phyloP scores from a whole-genome alignment of 495 filamentous ascomycete species.

The Letharia columbiana region DNA sequence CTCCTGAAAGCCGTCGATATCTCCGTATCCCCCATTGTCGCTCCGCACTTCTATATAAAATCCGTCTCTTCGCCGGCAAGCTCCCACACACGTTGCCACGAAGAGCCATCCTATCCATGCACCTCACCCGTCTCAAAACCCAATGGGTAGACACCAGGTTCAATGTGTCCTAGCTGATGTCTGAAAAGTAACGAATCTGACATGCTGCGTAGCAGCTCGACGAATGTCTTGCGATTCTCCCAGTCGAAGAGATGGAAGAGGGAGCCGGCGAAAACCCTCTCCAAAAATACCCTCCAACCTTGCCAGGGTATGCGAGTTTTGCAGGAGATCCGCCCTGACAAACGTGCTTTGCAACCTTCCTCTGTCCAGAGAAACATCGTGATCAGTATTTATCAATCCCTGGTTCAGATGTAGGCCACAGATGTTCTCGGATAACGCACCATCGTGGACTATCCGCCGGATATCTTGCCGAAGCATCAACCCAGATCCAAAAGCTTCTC shows the following conservation, averaged over 20 bases:
- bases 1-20: not conserved
- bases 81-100: not conserved
- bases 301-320: no score
- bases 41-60: not conserved
- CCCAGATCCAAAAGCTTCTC: no score
- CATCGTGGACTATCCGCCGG: no score
- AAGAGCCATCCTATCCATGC: not conserved
- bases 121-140: not conserved
- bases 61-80: not conserved
- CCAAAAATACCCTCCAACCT: constrained; percentile 33
- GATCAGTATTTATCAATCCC: no score
- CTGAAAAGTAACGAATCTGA: not conserved
- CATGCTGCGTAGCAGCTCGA: not conserved
- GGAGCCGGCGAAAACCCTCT: constrained; percentile 46
- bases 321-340: no score
- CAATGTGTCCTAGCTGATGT: not conserved
- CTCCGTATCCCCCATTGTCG: not conserved
- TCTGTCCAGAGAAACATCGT: no score
- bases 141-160: not conserved
- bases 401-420: no score
- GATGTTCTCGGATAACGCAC: no score
- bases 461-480: no score
- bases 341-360: no score
- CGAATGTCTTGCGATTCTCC: constrained; percentile 39
- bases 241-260: constrained; percentile 55